Evolutionary conservation across 1,284 basidiomycete genomes (phyloP).

Genomic region (Cryptococcus sp.): DNA sequence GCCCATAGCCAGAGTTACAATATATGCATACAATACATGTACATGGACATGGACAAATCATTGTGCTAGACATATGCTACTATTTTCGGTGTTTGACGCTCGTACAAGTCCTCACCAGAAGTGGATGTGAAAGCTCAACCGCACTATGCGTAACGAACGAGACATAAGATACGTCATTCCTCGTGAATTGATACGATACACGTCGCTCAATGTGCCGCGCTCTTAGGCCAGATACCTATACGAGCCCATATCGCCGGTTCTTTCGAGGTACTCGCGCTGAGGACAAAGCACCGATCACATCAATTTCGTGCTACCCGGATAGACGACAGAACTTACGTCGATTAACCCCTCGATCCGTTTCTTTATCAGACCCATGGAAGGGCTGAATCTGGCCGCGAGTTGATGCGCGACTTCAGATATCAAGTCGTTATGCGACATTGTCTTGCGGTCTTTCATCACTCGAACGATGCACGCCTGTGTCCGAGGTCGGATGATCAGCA

Average conservation of each 20-base stretch:
- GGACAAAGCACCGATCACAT: slow-evolving; percentile 9
- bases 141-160: too few relatives aligned
- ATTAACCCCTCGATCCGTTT: slow-evolving; percentile 92
- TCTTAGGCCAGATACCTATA: slow-evolving; percentile 49
- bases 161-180: too few relatives aligned
- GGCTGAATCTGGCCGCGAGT: slow-evolving; percentile 78
- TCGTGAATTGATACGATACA: too few relatives aligned
- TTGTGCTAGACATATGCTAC: neutral
- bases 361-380: slow-evolving; percentile 84
- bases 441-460: slow-evolving; percentile 96
- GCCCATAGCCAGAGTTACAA: too few relatives aligned
- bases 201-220: neutral
- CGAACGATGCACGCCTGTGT: slow-evolving; percentile 90
- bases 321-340: slow-evolving; percentile 62
- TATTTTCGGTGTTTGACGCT: too few relatives aligned
- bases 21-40: slow-evolving; percentile 5
- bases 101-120: neutral
- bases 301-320: neutral
- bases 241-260: slow-evolving; percentile 44
- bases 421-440: slow-evolving; percentile 83
- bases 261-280: slow-evolving; percentile 53
- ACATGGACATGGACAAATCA: neutral
- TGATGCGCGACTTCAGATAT: slow-evolving; percentile 89
- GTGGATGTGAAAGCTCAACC: neutral
- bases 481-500: neutral